Evolutionary conservation across 352 stramenopile genomes (phyloP).

Genomic region (Pythium monospermum): DNA sequence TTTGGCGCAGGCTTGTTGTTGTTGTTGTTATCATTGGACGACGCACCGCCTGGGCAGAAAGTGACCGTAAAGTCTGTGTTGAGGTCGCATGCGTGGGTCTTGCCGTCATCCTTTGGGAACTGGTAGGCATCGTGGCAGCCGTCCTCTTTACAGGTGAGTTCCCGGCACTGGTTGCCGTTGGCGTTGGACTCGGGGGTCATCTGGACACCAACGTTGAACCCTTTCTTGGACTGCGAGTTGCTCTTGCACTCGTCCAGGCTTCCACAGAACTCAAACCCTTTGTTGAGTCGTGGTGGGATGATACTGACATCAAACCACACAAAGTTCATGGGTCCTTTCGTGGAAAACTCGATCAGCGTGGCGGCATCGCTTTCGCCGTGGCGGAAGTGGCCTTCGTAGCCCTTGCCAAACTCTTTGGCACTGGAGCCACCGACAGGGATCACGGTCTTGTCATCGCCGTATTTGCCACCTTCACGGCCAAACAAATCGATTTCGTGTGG

Average conservation of each 20-base stretch:
- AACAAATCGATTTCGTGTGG: slow-evolving; percentile 46
- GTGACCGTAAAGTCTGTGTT: slow-evolving; percentile 61
- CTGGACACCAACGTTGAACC: slow-evolving; percentile 67
- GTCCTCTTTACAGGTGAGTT: slow-evolving; percentile 51
- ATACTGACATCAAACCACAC: slow-evolving; percentile 72
- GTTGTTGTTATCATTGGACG: background rate
- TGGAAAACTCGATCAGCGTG: slow-evolving; percentile 64
- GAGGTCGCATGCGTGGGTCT: slow-evolving; percentile 62
- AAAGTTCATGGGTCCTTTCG: slow-evolving; percentile 43
- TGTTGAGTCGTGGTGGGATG: slow-evolving; percentile 51
- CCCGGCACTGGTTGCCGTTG: slow-evolving; percentile 50
- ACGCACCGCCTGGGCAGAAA: slow-evolving; percentile 46
- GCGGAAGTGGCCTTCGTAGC: slow-evolving; percentile 65
- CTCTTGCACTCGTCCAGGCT: slow-evolving; percentile 64
- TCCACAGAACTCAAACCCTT: slow-evolving; percentile 50
- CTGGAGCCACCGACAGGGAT: slow-evolving; percentile 35
- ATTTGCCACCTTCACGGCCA: slow-evolving; percentile 43
- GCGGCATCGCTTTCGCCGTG: slow-evolving; percentile 50
- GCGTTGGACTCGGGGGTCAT: slow-evolving; percentile 51
- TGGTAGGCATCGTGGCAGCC: slow-evolving; percentile 64
- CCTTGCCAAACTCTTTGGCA: slow-evolving; percentile 41
- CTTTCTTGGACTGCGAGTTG: slow-evolving; percentile 42
- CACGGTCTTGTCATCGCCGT: slow-evolving; percentile 37
- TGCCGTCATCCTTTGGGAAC: slow-evolving; percentile 63
- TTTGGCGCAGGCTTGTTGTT: slow-evolving; percentile 1